Evolutionary conservation across 148 eudicot species (phyloP).

Genomic region (Dysphania ambrosioides): DNA sequence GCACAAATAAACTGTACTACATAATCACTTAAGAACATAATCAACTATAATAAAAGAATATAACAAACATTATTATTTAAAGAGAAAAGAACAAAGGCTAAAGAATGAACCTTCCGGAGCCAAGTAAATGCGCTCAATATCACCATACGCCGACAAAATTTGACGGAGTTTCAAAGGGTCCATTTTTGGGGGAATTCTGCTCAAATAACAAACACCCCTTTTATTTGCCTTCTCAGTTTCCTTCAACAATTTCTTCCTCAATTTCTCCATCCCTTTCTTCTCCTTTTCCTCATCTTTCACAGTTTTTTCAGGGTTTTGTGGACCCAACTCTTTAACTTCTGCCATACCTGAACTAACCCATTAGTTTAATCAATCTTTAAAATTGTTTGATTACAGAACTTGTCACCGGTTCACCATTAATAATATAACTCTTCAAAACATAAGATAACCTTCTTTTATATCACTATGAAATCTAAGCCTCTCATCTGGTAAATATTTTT

Average conservation of each 20-base stretch:
- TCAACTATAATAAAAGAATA: too few species aligned
- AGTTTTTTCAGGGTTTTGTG: neutral
- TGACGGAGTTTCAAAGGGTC: slow-evolving; percentile 74
- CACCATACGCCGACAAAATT: slow-evolving; percentile 65
- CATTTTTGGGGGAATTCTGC: slow-evolving; percentile 85
- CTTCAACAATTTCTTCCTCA: slow-evolving; percentile 47
- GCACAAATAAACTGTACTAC: too few species aligned
- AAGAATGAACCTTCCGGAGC: slow-evolving; percentile 54
- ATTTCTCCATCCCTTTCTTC: slow-evolving; percentile 38
- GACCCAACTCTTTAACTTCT: neutral
- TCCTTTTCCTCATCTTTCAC: slow-evolving; percentile 18
- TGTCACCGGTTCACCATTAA: too few species aligned
- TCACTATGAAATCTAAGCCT: too few species aligned
- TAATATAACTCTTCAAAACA: too few species aligned
- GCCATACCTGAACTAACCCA: neutral
- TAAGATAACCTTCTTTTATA: too few species aligned
- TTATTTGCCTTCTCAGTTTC: slow-evolving; percentile 53
- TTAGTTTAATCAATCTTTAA: too few species aligned
- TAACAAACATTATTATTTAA: neutral
- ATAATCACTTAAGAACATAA: too few species aligned
- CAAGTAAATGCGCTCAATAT: slow-evolving; percentile 67
- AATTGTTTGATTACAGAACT: too few species aligned
- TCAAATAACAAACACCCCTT: slow-evolving; percentile 76
- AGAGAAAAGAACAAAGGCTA: neutral
- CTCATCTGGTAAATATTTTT: too few species aligned